Evolutionary conservation across 2,329 filamentous ascomycete species (phyloP).

Genomic region (Curvularia sp.): DNA sequence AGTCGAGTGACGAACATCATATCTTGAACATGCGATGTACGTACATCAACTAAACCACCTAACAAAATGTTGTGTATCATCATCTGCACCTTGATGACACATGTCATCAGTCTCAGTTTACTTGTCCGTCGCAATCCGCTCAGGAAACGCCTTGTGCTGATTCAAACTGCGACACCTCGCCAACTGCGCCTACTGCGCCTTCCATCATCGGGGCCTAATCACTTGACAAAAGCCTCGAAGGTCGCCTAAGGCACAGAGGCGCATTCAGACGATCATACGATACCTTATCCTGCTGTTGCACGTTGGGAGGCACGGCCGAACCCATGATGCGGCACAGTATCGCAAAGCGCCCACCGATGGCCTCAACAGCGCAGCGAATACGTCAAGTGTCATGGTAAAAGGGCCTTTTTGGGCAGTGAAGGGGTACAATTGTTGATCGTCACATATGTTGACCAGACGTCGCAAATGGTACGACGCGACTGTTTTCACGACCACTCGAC

Average conservation of each 20-base stretch:
- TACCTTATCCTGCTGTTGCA: not conserved
- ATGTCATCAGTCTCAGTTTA: not conserved
- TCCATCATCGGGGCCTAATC: not conserved
- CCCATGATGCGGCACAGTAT: conserved; percentile 9
- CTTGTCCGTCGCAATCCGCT: not conserved
- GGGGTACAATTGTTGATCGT: not conserved
- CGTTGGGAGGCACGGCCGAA: conserved; percentile 9
- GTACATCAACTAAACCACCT: not conserved
- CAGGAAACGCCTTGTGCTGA: not conserved
- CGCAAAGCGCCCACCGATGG: conserved; percentile 11
- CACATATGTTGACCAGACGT: not conserved
- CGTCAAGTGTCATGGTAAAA: no score
- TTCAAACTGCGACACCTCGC: conserved; percentile 2
- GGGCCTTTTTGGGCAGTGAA: not conserved
- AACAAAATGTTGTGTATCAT: not conserved
- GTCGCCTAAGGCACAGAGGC: conserved; percentile 3
- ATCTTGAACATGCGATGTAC: not conserved
- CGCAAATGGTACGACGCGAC: not conserved
- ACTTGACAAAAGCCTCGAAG: conserved; percentile 5
- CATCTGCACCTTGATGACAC: not conserved
- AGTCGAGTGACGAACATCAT: no score
- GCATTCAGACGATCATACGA: not conserved
- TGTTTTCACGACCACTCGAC: not conserved
- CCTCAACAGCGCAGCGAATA: conserved; percentile 1
- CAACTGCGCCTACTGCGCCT: conserved; percentile 3